Evolutionary conservation across 768 basidiomycete species (phyloP), one percentile per base, ranked within the genome.

Genomic region (Panaeolus cyanescens): DNA sequence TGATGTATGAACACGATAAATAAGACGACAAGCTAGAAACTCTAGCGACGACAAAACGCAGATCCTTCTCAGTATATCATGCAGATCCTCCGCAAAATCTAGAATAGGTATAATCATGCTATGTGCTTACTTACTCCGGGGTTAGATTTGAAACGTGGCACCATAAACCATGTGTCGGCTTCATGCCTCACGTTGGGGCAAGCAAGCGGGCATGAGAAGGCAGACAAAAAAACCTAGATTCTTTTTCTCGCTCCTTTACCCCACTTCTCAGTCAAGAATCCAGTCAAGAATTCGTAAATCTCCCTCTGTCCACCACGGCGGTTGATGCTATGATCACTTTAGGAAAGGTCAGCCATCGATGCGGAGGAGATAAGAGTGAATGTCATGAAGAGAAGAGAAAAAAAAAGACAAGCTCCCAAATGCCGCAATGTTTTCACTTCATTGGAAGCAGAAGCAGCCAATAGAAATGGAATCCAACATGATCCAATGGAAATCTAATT

Each of bases 231-330:
- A n/a, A n/a, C n/a, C 45, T 50, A 50, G 19, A n/a, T 13, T 10
- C 45, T 22, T 15, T 50, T 50, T 28, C 88, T 80, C 20, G 87
- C 86, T 28, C 91, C 92, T 68, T 88, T 91, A 28, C 96, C 95
- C 96, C 96, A 99, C 72, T 94, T 95, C 77, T 97, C 95, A 1
- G 87, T 64, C 62, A 99, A 77, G 77, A 95, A 98, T 25, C 75
- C 79, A 2, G 88, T 88, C 85, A 99, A 85, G 75, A 83, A 96
- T 73, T 96, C 88, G 66, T 90, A 92, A 50, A 99, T 75, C 76
- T 96, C 96, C 66, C 90, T 75, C 64, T 91, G 84, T 1, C 92
- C 96, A 1, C 90, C 92, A 37, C 95, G 79, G 62, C 77, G 83
- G 32, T 61, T 72, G 65, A 98, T 96, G 9, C 78, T 70, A 69